Conservation (phyloP, 2,329 filamentous ascomycete genomes). For the Neofusicoccum ribis region DNA sequence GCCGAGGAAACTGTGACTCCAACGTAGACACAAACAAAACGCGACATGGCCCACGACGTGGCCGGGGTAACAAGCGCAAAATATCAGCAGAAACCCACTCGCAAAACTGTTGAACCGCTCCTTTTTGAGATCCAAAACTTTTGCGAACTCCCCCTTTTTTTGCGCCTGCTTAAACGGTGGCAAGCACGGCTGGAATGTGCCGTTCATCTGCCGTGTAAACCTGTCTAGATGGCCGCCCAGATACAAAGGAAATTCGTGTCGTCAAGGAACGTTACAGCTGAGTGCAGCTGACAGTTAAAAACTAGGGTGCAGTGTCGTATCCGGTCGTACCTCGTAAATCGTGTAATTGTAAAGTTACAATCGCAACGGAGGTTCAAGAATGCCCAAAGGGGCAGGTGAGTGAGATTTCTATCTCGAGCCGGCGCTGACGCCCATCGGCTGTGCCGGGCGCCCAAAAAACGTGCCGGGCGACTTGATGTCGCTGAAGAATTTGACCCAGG, state of each 20-base stretch:
- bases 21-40: conserved; percentile 7
- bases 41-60: background rate
- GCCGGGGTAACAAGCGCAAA: background rate
- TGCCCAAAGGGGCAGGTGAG: background rate
- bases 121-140: conserved; percentile 6
- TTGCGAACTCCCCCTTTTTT: background rate
- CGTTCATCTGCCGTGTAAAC: background rate
- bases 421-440: background rate
- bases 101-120: conserved; percentile 13
- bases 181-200: background rate
- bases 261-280: conserved; percentile 22
- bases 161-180: background rate
- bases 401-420: background rate
- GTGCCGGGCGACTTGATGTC: conserved; percentile 39
- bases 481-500: conserved; percentile 40
- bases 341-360: conserved; percentile 34
- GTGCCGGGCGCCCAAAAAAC: conserved; percentile 33
- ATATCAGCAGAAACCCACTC: background rate
- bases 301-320: conserved; percentile 34
- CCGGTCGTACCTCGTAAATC: conserved; percentile 39
- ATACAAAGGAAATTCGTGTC: conserved; percentile 33
- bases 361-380: conserved; percentile 19
- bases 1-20: conserved; percentile 10
- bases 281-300: conserved; percentile 24
- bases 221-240: conserved; percentile 12